phyloP scores from a whole-genome alignment of 345 rosid genomes.

The Heritiera littoralis region DNA sequence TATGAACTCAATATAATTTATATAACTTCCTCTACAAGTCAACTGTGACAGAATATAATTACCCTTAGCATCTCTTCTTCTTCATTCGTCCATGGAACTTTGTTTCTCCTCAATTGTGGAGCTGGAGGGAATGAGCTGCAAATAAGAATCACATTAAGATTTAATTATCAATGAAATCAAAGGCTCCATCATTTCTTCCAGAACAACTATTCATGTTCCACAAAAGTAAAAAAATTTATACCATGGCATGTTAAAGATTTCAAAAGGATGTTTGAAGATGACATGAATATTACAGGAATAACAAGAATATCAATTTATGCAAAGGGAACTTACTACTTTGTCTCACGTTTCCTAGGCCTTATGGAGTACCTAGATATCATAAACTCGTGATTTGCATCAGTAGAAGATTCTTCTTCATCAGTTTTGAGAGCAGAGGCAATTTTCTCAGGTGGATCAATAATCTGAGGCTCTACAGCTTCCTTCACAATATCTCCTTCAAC shows the following conservation, averaged over 20 bases:
- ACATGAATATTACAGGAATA: background rate
- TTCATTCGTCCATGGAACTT: conserved; percentile 37
- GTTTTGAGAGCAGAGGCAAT: conserved; percentile 24
- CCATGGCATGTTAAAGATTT: background rate
- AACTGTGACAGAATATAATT: background rate
- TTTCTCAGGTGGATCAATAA: conserved; percentile 16
- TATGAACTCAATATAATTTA: background rate
- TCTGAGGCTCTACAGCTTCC: conserved; percentile 29
- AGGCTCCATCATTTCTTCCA: background rate
- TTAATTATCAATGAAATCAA: background rate
- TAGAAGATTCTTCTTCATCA: conserved; percentile 29
- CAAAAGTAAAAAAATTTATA: background rate
- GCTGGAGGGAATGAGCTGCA: conserved; percentile 35
- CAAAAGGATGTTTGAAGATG: background rate
- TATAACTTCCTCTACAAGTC: background rate
- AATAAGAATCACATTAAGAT: conserved; percentile 10
- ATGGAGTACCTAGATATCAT: conserved; percentile 23
- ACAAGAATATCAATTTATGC: background rate
- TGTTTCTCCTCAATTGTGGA: conserved; percentile 38
- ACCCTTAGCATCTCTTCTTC: conserved; percentile 53
- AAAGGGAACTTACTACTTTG: conserved; percentile 29
- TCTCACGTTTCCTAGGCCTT: conserved; percentile 23
- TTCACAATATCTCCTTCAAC: conserved; percentile 10
- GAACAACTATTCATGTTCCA: background rate
- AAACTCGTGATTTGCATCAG: conserved; percentile 30